Percentiles rank a stretch among this genome's conserved stretches.
phyloP scores from a whole-genome alignment of 106 monocot genomes.

The Dendrobium officinale region DNA sequence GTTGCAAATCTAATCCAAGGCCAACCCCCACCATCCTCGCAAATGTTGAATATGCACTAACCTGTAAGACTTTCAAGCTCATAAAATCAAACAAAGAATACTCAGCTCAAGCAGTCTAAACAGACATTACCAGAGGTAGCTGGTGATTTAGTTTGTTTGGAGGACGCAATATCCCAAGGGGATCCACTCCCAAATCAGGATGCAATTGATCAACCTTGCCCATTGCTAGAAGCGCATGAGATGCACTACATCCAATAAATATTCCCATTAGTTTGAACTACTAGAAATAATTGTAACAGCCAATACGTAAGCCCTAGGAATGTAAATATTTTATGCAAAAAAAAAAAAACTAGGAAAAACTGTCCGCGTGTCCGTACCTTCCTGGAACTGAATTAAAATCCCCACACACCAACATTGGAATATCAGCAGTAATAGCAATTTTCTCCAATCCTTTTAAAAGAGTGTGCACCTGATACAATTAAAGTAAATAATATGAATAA shows the following conservation, averaged over 20 bases:
- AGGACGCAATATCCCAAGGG: constrained; percentile 71
- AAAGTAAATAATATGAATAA: neutral
- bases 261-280: neutral
- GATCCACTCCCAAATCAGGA: constrained; percentile 78
- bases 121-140: constrained; percentile 67
- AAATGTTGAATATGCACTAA: constrained; percentile 94
- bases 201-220: constrained; percentile 84
- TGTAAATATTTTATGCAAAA: neutral
- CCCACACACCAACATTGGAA: constrained; percentile 95
- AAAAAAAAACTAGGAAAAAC: neutral
- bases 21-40: constrained; percentile 43
- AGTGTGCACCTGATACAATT: constrained; percentile 68
- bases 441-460: constrained; percentile 96
- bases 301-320: neutral
- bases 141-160: constrained; percentile 64
- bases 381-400: constrained; percentile 91
- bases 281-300: neutral
- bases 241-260: constrained; percentile 48
- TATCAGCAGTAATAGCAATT: constrained; percentile 85
- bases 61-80: constrained; percentile 28
- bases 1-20: constrained; percentile 42
- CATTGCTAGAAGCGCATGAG: constrained; percentile 74
- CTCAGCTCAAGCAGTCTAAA: neutral
- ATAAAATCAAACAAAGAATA: neutral
- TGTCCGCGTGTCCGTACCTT: constrained; percentile 35